phyloP scores from a whole-genome alignment of 78 protist species.

The Mastigamoeba balamuthi region DNA sequence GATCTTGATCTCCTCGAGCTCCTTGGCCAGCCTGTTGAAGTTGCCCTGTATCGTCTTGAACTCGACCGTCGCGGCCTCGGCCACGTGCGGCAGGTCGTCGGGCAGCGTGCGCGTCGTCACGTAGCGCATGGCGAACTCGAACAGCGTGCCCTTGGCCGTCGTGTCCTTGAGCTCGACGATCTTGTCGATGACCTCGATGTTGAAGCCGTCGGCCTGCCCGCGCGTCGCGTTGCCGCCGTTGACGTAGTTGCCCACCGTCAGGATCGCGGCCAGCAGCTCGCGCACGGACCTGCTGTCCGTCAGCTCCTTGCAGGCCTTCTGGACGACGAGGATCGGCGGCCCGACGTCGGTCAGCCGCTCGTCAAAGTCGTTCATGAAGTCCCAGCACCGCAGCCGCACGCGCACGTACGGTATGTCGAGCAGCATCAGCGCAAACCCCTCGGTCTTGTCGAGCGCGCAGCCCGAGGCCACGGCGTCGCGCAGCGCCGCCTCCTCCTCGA shows the following conservation, averaged over 20 bases:
- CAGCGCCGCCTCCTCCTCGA: neutral
- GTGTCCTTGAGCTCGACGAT: conserved; percentile 28
- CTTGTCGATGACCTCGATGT: conserved; percentile 12
- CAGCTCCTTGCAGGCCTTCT: conserved; percentile 24
- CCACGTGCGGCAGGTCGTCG: conserved; percentile 8
- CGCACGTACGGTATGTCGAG: conserved; percentile 37
- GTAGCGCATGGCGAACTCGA: conserved; percentile 31
- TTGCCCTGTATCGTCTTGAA: neutral
- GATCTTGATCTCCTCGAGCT: no score
- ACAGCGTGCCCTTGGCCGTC: conserved; percentile 3
- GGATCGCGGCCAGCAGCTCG: neutral
- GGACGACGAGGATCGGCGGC: conserved; percentile 3
- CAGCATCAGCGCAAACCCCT: conserved; percentile 36
- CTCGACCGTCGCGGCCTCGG: conserved; percentile 25
- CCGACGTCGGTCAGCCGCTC: neutral
- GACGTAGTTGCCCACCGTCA: conserved; percentile 28
- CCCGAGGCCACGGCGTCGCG: neutral
- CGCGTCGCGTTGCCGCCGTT: conserved; percentile 31
- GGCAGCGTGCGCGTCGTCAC: neutral
- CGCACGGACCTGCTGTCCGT: neutral
- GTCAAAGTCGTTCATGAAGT: conserved; percentile 18
- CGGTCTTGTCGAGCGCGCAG: conserved; percentile 18
- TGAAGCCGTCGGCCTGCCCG: conserved; percentile 48
- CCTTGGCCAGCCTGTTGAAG: neutral
- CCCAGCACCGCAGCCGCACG: conserved; percentile 25